Percentiles rank a stretch among this genome's conserved stretches.
Conservation (phyloP, 1,284 basidiomycete species). For the Malassezia obtusa region DNA sequence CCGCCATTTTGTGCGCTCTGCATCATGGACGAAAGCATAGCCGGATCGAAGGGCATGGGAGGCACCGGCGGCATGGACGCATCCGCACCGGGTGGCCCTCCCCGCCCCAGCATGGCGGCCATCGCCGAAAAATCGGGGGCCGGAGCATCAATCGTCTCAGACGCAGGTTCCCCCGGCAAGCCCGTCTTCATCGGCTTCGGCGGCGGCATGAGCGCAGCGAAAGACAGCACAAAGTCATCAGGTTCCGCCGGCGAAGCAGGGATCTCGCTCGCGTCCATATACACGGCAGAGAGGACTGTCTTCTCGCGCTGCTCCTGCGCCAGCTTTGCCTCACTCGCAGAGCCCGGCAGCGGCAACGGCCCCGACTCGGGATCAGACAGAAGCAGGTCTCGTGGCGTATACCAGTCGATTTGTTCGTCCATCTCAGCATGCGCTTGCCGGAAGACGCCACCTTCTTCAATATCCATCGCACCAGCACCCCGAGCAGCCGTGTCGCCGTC, state of each 20-base stretch:
- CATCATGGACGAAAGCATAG: background rate
- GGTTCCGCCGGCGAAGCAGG: slow-evolving; percentile 10
- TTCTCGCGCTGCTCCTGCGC: slow-evolving; percentile 15
- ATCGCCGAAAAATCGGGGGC: background rate
- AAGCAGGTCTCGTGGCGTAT: slow-evolving; percentile 3
- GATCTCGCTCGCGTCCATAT: slow-evolving; percentile 2
- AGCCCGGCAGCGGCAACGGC: background rate
- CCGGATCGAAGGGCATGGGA: slow-evolving; percentile 3
- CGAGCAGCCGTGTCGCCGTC: slow-evolving; percentile 11
- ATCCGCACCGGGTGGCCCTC: background rate
- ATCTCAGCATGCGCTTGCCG: slow-evolving; percentile 26
- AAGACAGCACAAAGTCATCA: slow-evolving; percentile 3
- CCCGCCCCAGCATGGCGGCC: background rate
- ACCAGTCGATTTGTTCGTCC: slow-evolving; percentile 32
- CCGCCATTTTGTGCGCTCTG: background rate
- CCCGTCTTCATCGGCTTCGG: background rate
- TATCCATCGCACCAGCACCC: slow-evolving; percentile 16
- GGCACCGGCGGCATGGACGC: background rate
- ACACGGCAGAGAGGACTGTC: background rate
- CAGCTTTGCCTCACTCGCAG: slow-evolving; percentile 5
- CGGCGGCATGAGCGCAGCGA: background rate
- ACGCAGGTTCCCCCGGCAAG: background rate
- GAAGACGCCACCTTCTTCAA: slow-evolving; percentile 30
- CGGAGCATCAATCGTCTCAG: background rate
- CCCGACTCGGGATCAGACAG: background rate